These are phyloP conservation scores for Cercospora nicotianae DNA, from an alignment of 2,329 filamentous ascomycete genomes.

Conservation along the genomic window DNA sequence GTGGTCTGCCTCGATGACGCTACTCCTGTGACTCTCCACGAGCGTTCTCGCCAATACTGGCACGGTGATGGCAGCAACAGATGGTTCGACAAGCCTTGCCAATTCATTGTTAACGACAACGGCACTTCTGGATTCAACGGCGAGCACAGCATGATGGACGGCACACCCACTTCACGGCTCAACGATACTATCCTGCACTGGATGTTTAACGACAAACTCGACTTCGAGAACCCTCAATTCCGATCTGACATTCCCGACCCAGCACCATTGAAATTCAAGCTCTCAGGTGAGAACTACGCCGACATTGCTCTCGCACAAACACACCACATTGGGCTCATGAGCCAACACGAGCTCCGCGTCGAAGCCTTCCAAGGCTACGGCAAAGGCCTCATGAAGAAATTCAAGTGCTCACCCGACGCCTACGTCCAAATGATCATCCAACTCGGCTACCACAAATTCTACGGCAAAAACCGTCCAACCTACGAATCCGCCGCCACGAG, in stretches of 20 bases:
- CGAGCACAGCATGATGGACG: constrained; percentile 99
- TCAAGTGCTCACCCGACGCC: constrained; percentile 95
- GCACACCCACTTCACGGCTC: constrained; percentile 92
- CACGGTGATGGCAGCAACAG: constrained; percentile 94
- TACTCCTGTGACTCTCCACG: constrained; percentile 86
- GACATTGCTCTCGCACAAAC: constrained; percentile 76
- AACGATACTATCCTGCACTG: constrained; percentile 92
- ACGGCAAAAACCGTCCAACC: constrained; percentile 93
- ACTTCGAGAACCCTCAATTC: constrained; percentile 74
- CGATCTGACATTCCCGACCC: constrained; percentile 86
- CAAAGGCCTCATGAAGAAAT: constrained; percentile 98
- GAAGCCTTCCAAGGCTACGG: constrained; percentile 97
- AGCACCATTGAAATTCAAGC: constrained; percentile 70
- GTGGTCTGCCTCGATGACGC: constrained; percentile 92
- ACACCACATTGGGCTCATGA: constrained; percentile 80
- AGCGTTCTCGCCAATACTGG: constrained; percentile 96
- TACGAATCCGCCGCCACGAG: constrained; percentile 96
- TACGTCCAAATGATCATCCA: constrained; percentile 99
- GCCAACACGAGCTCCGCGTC: constrained; percentile 84
- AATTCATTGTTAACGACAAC: constrained; percentile 98
- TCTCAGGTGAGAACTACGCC: constrained; percentile 69
- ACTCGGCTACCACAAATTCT: constrained; percentile 98
- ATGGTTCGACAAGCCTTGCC: constrained; percentile 97
- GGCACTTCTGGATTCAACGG: constrained; percentile 96
- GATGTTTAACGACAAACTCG: constrained; percentile 92